phyloP scores from a whole-genome alignment of 441 rosid species.

The Erodium moschatum region DNA sequence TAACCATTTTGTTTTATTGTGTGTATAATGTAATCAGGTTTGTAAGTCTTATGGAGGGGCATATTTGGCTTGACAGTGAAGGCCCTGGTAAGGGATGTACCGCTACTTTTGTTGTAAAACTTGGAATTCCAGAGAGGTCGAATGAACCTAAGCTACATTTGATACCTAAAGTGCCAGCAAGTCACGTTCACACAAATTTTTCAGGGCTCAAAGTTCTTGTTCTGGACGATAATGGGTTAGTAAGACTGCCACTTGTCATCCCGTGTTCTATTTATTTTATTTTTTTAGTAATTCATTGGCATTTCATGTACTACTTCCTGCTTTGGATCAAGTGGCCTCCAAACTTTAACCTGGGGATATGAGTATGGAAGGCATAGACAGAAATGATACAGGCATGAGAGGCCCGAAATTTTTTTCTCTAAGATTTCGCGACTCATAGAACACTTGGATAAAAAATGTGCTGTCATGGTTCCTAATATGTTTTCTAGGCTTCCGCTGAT shows the following conservation, averaged over 20 bases:
- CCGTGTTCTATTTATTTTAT: background rate
- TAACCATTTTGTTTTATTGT: conserved; percentile 12
- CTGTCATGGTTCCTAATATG: background rate
- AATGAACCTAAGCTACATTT: conserved; percentile 49
- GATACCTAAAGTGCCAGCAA: conserved; percentile 32
- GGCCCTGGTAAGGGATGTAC: conserved; percentile 86
- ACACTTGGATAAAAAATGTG: background rate
- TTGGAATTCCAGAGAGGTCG: conserved; percentile 43
- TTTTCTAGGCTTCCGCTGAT: background rate
- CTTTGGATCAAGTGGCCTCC: background rate
- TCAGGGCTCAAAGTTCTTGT: conserved; percentile 82
- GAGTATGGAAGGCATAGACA: background rate
- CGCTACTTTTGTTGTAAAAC: conserved; percentile 65
- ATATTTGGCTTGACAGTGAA: conserved; percentile 92
- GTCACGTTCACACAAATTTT: conserved; percentile 45
- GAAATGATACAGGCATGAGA: background rate
- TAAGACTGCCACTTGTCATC: conserved; percentile 19
- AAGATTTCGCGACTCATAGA: background rate
- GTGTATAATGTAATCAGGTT: conserved; percentile 44
- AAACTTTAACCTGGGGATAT: background rate
- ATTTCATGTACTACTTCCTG: background rate
- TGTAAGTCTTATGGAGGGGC: conserved; percentile 91
- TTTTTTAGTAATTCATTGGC: background rate
- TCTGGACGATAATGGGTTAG: conserved; percentile 85
- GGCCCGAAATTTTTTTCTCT: background rate